phyloP scores from a whole-genome alignment of 805 yeast genomes.

The Saturnispora quitensis region DNA sequence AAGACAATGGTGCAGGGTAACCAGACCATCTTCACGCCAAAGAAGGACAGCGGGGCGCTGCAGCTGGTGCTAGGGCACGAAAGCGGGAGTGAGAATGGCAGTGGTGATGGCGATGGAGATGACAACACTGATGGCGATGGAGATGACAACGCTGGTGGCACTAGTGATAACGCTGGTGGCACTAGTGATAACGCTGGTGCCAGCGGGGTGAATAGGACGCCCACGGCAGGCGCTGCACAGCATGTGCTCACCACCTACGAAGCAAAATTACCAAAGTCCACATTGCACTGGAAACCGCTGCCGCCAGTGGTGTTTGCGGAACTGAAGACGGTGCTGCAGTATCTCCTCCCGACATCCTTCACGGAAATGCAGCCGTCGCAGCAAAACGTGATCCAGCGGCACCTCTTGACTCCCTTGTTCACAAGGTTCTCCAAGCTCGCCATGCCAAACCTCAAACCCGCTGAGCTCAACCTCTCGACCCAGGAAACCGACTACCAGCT shows the following conservation, averaged over 20 bases:
- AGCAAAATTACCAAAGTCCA: conserved; percentile 6
- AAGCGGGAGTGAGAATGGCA: not conserved
- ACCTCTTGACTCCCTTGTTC: conserved; percentile 18
- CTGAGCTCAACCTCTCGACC: conserved; percentile 21
- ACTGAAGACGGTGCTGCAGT: conserved; percentile 6
- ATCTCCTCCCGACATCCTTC: conserved; percentile 7
- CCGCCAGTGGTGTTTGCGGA: conserved; percentile 3
- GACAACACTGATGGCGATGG: no score
- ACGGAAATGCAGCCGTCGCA: not conserved
- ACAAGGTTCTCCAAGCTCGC: conserved; percentile 16
- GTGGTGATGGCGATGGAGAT: not conserved
- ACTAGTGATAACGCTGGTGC: not conserved
- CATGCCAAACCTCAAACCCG: conserved; percentile 21
- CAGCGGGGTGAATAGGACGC: not conserved
- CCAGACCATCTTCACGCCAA: conserved; percentile 13
- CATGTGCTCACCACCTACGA: not conserved
- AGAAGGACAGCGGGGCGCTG: not conserved
- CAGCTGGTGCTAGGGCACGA: not conserved
- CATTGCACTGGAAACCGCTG: conserved; percentile 8
- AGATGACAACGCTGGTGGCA: not conserved
- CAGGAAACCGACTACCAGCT: conserved; percentile 17
- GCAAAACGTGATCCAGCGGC: conserved; percentile 10
- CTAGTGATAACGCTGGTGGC: no score
- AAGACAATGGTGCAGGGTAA: conserved; percentile 9
- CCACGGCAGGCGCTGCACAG: not conserved